Evolutionary conservation across 305 asterid genomes (phyloP), one percentile per base, ranked within the genome.

Genomic region (Rubia peregrina): DNA sequence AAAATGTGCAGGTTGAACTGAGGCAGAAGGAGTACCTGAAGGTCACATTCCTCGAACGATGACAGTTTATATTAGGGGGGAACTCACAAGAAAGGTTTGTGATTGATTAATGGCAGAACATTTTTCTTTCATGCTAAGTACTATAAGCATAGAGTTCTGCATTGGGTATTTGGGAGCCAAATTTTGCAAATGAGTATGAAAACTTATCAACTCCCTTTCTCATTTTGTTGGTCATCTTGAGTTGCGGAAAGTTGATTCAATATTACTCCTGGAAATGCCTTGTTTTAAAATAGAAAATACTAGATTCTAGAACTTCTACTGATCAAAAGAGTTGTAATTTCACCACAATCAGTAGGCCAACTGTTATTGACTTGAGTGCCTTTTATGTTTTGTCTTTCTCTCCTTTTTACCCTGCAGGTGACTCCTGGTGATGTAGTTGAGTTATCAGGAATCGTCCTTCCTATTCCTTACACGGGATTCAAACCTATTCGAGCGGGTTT

Each of bases 401-500:
- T 48, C 65, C 44, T 66, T 72, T 67, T 10, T 40, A 77, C 70
- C 73, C 75, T 78, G 76, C 82, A 94, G 98, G 96, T 88, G 63
- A 79, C 91, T 73, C 99, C 99, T 60, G 97, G 99, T 49, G 99
- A 91, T 71, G 84, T 89, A 71, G 90, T 94, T 76, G 98, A 94
- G 80, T 71, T 94, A 83, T 91, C 99, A 2, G 99, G 97, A 49
- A 88, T 94, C 71, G 91, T 91, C 80, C 95, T 91, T 79, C 99
- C 97, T 43, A 91, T 91, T 70, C 97, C 99, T 12, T 94, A 89
- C 81, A 84, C 90, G 49, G 97, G 98, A 77, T 94, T 89, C 83
- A 91, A 92, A 84, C 97, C 97, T 43, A 94, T 94, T 97, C 85
- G 98, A 69, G 98, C 97, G 74, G 97, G 96, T 70, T 80, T 91